Percentiles rank a stretch among this genome's conserved stretches.
These are phyloP conservation scores for Chrysanthemum makinoi DNA, from an alignment of 129 eudicot genomes.

Conservation along the genomic window DNA sequence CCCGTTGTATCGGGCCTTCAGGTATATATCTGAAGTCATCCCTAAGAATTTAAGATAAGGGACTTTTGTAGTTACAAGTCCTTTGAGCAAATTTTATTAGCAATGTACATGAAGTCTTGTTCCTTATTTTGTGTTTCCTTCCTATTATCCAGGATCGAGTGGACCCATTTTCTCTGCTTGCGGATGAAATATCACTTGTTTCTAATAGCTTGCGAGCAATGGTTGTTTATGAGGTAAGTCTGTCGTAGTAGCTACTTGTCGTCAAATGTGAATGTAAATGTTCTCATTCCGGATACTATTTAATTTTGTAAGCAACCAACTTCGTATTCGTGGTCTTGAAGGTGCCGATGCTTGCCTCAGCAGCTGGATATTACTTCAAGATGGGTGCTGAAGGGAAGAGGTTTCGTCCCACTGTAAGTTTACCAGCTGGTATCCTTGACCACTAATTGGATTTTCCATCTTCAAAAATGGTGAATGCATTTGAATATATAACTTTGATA, in stretches of 20 bases:
- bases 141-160: slow-evolving; percentile 49
- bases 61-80: too few species aligned
- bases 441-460: neutral
- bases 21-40: too few species aligned
- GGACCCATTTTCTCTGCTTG: slow-evolving; percentile 87
- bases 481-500: too few species aligned
- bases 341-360: slow-evolving; percentile 97
- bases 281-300: slow-evolving; percentile 2
- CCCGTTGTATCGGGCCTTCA: too few species aligned
- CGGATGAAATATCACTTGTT: slow-evolving; percentile 75
- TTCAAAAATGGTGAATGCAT: too few species aligned
- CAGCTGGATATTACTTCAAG: slow-evolving; percentile 85
- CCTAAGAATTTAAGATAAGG: too few species aligned
- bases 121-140: too few species aligned
- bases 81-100: too few species aligned
- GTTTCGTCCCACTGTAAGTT: slow-evolving; percentile 75
- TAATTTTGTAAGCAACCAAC: slow-evolving; percentile 9
- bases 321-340: slow-evolving; percentile 21
- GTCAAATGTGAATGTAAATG: neutral
- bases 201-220: slow-evolving; percentile 67
- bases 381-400: slow-evolving; percentile 86
- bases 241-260: neutral
- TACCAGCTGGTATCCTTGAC: neutral
- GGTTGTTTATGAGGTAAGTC: slow-evolving; percentile 81
- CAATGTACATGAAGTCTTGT: too few species aligned